Evolutionary conservation across 1,284 basidiomycete species (phyloP).

Genomic region (Crepidotus sp.): DNA sequence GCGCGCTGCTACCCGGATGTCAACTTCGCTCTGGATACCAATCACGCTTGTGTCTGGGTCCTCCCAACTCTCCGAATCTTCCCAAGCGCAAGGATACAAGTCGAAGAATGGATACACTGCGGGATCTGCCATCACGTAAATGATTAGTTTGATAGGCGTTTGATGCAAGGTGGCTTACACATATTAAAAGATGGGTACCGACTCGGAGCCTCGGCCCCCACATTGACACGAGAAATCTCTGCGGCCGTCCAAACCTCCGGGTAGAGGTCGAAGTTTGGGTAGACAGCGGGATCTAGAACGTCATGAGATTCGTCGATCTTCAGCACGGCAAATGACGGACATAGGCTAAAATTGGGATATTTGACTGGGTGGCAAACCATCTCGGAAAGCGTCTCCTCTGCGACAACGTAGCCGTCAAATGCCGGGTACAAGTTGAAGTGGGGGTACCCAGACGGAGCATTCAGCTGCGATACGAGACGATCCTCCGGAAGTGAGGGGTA

Average conservation of each 20-base stretch:
- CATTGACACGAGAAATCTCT: background rate
- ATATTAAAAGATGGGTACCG: slow-evolving; percentile 26
- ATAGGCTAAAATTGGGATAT: background rate
- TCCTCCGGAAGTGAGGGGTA: slow-evolving; percentile 3
- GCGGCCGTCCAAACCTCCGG: background rate
- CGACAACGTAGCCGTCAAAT: background rate
- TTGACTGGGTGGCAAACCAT: slow-evolving; percentile 1
- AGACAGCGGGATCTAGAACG: slow-evolving; percentile 12
- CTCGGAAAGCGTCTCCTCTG: background rate
- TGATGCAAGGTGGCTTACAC: slow-evolving; percentile 21
- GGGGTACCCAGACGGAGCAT: slow-evolving; percentile 10
- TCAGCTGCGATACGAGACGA: background rate
- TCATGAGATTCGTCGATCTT: background rate
- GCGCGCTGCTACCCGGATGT: background rate
- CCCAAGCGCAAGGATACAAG: slow-evolving; percentile 17
- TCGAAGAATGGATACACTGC: slow-evolving; percentile 21
- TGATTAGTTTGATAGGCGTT: background rate
- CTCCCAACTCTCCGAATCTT: background rate
- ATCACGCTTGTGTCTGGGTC: too few species aligned
- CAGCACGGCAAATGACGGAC: background rate
- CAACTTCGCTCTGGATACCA: background rate
- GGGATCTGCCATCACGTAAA: slow-evolving; percentile 14
- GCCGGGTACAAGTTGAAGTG: slow-evolving; percentile 25
- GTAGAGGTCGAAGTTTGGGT: slow-evolving; percentile 13
- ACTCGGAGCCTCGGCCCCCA: slow-evolving; percentile 1